Percentiles rank a stretch among this genome's conserved stretches.
phyloP scores from a whole-genome alignment of 2,329 filamentous ascomycete genomes.

The Lecanosticta acicola region DNA sequence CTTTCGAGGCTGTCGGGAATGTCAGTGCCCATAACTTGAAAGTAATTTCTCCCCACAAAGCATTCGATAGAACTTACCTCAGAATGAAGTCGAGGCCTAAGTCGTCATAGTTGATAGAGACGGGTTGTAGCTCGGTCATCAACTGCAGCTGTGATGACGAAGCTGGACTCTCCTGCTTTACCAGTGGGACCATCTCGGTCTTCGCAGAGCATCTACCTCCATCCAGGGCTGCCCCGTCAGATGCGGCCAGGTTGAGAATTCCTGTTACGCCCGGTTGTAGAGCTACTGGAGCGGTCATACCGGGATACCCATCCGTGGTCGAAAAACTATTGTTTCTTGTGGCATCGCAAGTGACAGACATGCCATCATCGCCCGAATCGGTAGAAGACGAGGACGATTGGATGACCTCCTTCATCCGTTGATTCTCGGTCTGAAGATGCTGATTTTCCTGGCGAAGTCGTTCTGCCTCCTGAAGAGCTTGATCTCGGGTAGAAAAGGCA shows the following conservation, averaged over 20 bases:
- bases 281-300: conserved; percentile 9
- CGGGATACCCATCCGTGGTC: conserved; percentile 11
- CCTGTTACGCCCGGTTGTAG: conserved; percentile 7
- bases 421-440: conserved; percentile 9
- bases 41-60: background rate
- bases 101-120: conserved; percentile 19
- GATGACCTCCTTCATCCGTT: conserved; percentile 10
- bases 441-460: conserved; percentile 8
- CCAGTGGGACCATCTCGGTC: too few relatives aligned
- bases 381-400: conserved; percentile 12
- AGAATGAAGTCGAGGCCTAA: conserved; percentile 20
- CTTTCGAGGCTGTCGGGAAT: conserved; percentile 14
- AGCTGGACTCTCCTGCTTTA: background rate
- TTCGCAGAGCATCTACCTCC: too few relatives aligned
- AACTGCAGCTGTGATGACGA: background rate
- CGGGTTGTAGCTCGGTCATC: conserved; percentile 1
- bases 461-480: conserved; percentile 12
- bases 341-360: conserved; percentile 15
- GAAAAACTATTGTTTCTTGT: conserved; percentile 19
- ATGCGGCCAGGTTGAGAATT: conserved; percentile 5
- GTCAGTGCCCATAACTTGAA: conserved; percentile 1
- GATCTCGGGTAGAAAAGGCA: conserved; percentile 13
- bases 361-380: conserved; percentile 18
- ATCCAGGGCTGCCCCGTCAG: conserved; percentile 13
- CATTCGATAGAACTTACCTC: conserved; percentile 10